Evolutionary conservation across 805 yeast species (phyloP), one percentile per base, ranked within the genome.

Genomic region (Cyberlindnera nakhonratchasimensis): DNA sequence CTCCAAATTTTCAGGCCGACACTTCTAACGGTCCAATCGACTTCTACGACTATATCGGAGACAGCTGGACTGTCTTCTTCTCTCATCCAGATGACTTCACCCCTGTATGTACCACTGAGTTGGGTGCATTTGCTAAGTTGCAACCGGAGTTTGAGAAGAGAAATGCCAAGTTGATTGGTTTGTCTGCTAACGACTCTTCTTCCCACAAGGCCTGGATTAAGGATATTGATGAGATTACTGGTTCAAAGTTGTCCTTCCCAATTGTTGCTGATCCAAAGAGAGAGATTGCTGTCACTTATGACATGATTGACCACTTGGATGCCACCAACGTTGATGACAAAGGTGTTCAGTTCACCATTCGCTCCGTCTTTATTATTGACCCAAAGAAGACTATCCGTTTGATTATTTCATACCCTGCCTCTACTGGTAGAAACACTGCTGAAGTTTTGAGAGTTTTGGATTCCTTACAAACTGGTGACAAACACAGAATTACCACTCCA

Each of bases 1-100:
- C 86, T 19, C 89, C 89, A 53, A 77, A 82, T 62, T 82, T 82
- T 67, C 63, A 69, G 46, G 74, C 80, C 41, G 79, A 77, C 39
- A 73, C 87, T 37, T 79, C 87, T 24, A 66, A 69, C 51, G 88
- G 88, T 40, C 69, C 72, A 47, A 70, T 82, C 47, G 72, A 74
- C 48, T 80, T 82, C 69, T 82, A 81, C 63, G 75, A 77, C 46
- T 82, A 65, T 64, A 70, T 76, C 44, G 85, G 80, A 26, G 70
- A 72, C 57, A 64, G 71, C 43, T 82, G 89, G 88, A 72, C 71
- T 34, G 77, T 82, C 30, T 71, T 82, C 48, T 82, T 82, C 66
- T 78, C 85, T 24, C 88, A 82, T 60, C 89, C 89, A 42, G 87
- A 80, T 51, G 88, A 82, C 61, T 82, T 78, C 70, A 82, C 89